These are phyloP conservation scores for Paramecium biaurelia DNA, from an alignment of 73 alveolate genomes.

Conservation along the genomic window DNA sequence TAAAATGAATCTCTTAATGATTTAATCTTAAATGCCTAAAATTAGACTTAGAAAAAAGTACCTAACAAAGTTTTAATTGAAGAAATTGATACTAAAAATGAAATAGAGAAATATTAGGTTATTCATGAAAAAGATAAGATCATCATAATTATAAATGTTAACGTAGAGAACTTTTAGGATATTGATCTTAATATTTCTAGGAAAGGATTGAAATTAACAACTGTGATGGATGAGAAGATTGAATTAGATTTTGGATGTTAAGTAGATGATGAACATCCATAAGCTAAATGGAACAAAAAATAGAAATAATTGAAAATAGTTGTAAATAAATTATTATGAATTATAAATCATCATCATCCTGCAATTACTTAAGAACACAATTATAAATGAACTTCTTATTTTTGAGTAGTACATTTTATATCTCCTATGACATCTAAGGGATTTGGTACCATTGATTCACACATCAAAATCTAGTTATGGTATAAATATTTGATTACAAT, in stretches of 20 bases:
- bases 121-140: background rate
- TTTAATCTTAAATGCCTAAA: background rate
- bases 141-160: background rate
- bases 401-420: background rate
- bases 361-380: background rate
- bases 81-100: background rate
- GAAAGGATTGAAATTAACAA: background rate
- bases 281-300: conserved; percentile 37
- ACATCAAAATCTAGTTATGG: background rate
- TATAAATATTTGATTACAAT: background rate
- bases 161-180: background rate
- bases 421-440: conserved; percentile 24
- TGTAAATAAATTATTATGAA: conserved; percentile 23
- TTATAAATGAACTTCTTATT: background rate
- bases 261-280: conserved; percentile 18
- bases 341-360: conserved; percentile 12
- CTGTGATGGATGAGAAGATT: background rate
- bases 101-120: background rate
- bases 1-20: background rate
- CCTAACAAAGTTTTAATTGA: background rate
- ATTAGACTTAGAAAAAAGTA: background rate
- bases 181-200: background rate
- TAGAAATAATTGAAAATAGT: background rate
- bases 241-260: conserved; percentile 15
- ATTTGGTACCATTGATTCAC: conserved; percentile 15